Base-by-base conservation (phyloP, 2,329 filamentous ascomycete genomes). In the Juglanconis oblonga region DNA sequence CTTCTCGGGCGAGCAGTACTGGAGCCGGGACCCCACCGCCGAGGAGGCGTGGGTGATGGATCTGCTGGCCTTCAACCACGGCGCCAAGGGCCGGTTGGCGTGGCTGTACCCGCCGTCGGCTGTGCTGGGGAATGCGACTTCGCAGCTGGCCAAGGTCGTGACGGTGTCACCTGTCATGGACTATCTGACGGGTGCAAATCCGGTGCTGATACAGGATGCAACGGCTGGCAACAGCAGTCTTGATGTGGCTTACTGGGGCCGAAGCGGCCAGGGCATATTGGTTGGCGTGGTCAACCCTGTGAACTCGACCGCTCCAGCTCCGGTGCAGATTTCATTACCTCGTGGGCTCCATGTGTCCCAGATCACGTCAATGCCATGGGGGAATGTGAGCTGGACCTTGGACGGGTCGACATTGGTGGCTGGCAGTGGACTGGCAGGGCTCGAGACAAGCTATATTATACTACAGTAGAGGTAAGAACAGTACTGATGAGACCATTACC, bases 1-100 rank as follows among this genome's bases (percentile, higher is more conserved):
- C 57, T 81, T 81, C 67, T 71, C 76, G 58, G 78, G 78, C 49
- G 75, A 81, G 66, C 73, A 71, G 17, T 81, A 81, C 68, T 81
- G 79, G 78, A 54, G 66, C n/a, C 71, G 79, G 10, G 75, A 79
- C 59, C 79, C 79, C 8, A 78, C 74, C 1, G 62, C 70, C 3
- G 72, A 68, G 10, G 79, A 82, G 69, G 72, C 72, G 33, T 73
- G 74, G 58, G 79, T 70, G 24, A 81, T 81, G 78, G 74, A 72
- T 55, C 66, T 74, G 29, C 67, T 81, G 13, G 76, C 75, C 0
- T 71, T 82, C 47, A 77, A 80, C 64, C 76, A 78, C 62, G 77
- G 76, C n/a, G 76, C 72, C 14, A 74, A 75, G 63, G 74, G 71
- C 4, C 70, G 79, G 29, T 72, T 80, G 3, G 72, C 73, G 13